Evolutionary conservation across 1,284 basidiomycete species (phyloP), one percentile per base, ranked within the genome.

Genomic region (Cutaneotrichosporon cutaneum): DNA sequence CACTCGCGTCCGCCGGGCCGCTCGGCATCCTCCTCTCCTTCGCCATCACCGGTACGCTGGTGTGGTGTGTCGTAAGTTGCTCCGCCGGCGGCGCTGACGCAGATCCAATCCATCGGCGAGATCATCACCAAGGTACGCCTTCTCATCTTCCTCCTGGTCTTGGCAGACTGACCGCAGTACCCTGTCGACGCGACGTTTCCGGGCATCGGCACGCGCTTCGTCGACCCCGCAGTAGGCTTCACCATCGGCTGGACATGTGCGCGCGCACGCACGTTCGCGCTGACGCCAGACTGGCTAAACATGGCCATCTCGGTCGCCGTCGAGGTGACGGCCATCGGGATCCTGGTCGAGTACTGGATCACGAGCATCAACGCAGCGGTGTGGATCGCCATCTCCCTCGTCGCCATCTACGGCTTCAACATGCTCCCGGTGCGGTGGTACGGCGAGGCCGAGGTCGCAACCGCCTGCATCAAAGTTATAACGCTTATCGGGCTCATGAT

Each of bases 181-280:
- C 61, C 61, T 13, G 61, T 63, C n/a, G 61, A 63, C 27, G 61
- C 61, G 21, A 59, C 30, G 39, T 63, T 63, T 52, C 61, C 61
- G 0, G 61, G 61, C 8, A 9, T 63, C 48, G 66, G 61, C 2
- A 36, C 45, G 16, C 55, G 56, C 11, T 68, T 62, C 50, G 61
- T 68, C 35, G 64, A 64, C 32, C 56, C 58, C 2, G 42, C 63
- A 18, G 53, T 56, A 26, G 59, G 61, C 11, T 65, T 68, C 52
- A 58, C 60, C n/a, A 57, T 65, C 30, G 61, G 57, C 8, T 68
- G 66, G 66, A 32, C 60, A 3, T 60, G 59, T 36, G 33, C 42
- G 33, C 56, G 42, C 16, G 10, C 5, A 6, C 13, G 21, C 10
- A n/a, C n/a, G 22, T 21, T 35, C 14, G n/a, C 11, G 45, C 55